Percentiles rank a stretch among this genome's conserved stretches.
Conservation (phyloP, 352 stramenopile species). For the Phytophthora lateralis region DNA sequence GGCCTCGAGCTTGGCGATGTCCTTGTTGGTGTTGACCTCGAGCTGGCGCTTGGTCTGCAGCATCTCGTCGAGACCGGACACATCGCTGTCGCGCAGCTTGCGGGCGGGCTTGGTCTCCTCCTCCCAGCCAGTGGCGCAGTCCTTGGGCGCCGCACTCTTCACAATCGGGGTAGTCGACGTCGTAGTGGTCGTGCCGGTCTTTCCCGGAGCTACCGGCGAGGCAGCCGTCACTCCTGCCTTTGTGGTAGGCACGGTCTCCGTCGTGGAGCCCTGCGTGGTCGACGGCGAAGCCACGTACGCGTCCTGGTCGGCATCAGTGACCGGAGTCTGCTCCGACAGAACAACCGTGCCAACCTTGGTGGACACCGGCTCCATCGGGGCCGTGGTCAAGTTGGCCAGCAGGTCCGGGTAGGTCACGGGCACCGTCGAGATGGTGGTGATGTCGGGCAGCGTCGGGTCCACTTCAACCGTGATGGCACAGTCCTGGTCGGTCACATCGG, state of each 20-base stretch:
- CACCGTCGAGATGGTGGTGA: constrained; percentile 29
- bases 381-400: constrained; percentile 27
- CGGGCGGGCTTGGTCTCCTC: constrained; percentile 9
- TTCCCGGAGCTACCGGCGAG: background rate
- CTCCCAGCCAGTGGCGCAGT: constrained; percentile 39
- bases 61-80: constrained; percentile 13
- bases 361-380: constrained; percentile 11
- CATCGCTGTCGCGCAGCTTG: constrained; percentile 21
- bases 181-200: constrained; percentile 7
- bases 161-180: background rate
- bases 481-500: constrained; percentile 23
- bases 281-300: background rate
- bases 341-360: constrained; percentile 22
- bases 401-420: constrained; percentile 26
- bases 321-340: constrained; percentile 9
- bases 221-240: constrained; percentile 6
- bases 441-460: constrained; percentile 26
- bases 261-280: constrained; percentile 7
- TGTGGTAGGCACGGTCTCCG: background rate
- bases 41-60: constrained; percentile 26
- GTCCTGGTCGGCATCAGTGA: constrained; percentile 9
- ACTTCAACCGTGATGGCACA: constrained; percentile 25
- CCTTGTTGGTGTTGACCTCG: constrained; percentile 21
- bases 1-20: constrained; percentile 32
- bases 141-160: constrained; percentile 13